Evolutionary conservation across 1,284 basidiomycete species (phyloP), one percentile per base, ranked within the genome.

Genomic region (Leccinum fuscescens): DNA sequence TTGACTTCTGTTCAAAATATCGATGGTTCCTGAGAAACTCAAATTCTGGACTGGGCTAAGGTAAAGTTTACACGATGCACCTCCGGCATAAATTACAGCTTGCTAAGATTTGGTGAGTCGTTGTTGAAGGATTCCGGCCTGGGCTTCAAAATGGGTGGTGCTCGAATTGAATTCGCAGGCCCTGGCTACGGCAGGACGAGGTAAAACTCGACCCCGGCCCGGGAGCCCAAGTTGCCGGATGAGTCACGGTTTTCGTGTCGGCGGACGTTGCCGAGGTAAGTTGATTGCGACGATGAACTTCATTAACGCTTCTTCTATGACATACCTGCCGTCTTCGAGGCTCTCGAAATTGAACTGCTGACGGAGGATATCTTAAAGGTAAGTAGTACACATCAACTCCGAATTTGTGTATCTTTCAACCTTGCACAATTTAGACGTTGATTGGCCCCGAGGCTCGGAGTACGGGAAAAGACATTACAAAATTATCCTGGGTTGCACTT

Each of bases 311-410:
- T 65, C 22, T 59, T 31, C 55, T 64, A 90, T 86, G 80, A 82
- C 55, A 70, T 78, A 39, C 74, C 78, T 20, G 82, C 82, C 14
- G 75, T 86, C 17, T 92, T 90, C 67, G 93, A 94, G 67, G 85
- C 88, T 1, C 79, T 95, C 52, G 94, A 97, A 70, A 85, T 95
- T 35, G 93, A 96, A 67, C 74, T 94, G 3, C 74, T 97, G 42
- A 86, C 94, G 73, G 92, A 86, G 72, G 85, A 93, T 70, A 85
- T 94, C 55, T 86, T 94, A 75, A 89, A 88, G 79, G 92, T 88
- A 58, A 60, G 78, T 35, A 35, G 33, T 66, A 3, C 22, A 39
- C 6, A 20, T 53, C 24, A 37, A 50, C 35, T 55, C 29, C 15
- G 31, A 24, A 31, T 14, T 6, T 24, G 11, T 14, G 22, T 20